Base-by-base conservation (phyloP, 1,284 basidiomycete genomes). In the Apiotrichum montevideense region DNA sequence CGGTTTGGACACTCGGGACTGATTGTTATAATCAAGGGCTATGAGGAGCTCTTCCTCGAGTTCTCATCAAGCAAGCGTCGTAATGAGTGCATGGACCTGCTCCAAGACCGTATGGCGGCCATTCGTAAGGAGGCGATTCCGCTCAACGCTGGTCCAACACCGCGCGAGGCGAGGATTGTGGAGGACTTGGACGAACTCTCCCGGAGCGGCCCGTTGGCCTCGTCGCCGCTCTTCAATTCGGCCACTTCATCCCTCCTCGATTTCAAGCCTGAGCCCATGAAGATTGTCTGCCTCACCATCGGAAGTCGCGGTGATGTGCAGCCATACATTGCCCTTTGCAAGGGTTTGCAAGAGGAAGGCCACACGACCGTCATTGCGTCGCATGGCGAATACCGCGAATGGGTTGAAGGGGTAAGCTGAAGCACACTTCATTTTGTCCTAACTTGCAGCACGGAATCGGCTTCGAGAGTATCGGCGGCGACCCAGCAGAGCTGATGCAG, bases 21-120 rank as follows among this genome's bases (percentile, higher is more conserved):
- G 21, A 85, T 90, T 35, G 80, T 98, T 57, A 87, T 96, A 53
- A 85, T 98, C 63, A 89, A 89, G 67, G 95, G 95, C 0, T 89
- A 97, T 71, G 95, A 98, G 77, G 95, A 98, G 71, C 80, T 98
- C 2, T 98, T 98, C 79, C 87, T 98, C 65, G 95, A 98, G 75
- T 95, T 98, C 70, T 79, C 82, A 44, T 86, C 86, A 9, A 81
- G 85, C 56, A 84, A 88, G 52, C 85, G 88, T 52, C 83, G 93
- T 37, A 82, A 86, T 58, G 83, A 86, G 3, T 91, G 94, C 68
- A 82, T 87, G 14, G 74, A 73, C 3, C 79, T 92, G 14, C 79
- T 98, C 46, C 85, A 93, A 61, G 80, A 82, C 37, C 88, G 93
- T 71, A 83, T 92, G 70, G 91, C 94, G 55, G 83, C 84, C 45